phyloP scores from a whole-genome alignment of 2,329 filamentous ascomycete species.

The Chrysoporthe puriensis region DNA sequence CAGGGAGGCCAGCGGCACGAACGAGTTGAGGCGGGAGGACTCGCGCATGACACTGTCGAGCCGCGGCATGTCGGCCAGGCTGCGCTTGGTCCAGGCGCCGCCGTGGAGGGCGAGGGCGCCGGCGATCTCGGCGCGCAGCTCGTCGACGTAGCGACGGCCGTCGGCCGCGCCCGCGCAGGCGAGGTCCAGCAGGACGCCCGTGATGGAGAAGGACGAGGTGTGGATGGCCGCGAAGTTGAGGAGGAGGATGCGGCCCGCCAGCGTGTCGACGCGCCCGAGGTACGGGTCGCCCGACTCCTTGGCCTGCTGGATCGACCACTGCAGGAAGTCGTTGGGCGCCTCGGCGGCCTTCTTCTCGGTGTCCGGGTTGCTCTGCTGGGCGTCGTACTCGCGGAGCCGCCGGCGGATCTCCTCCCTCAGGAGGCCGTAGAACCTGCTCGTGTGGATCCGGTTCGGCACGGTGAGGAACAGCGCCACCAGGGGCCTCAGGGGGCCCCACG shows the following conservation, averaged over 20 bases:
- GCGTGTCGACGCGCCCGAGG: constrained; percentile 9
- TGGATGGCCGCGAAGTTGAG: constrained; percentile 43
- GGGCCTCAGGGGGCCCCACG: constrained; percentile 27
- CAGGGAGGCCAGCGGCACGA: constrained; percentile 42
- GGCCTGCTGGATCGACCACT: constrained; percentile 26
- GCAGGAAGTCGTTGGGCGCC: constrained; percentile 31
- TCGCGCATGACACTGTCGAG: constrained; percentile 49
- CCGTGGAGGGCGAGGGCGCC: constrained; percentile 30
- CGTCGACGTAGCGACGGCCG: constrained; percentile 32
- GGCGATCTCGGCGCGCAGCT: constrained; percentile 42
- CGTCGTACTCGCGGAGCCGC: constrained; percentile 30
- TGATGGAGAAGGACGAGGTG: constrained; percentile 44
- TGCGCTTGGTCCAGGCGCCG: constrained; percentile 41
- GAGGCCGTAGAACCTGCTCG: constrained; percentile 28
- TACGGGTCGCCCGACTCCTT: constrained; percentile 20
- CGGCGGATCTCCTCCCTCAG: constrained; percentile 30
- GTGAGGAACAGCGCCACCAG: constrained; percentile 30
- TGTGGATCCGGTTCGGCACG: constrained; percentile 31
- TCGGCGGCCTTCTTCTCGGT: constrained; percentile 21
- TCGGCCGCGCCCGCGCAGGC: constrained; percentile 33
- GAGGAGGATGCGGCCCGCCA: constrained; percentile 24
- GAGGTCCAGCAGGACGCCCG: constrained; percentile 43
- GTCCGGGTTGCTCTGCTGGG: constrained; percentile 12
- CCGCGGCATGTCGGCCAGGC: constrained; percentile 41
- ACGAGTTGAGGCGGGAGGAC: constrained; percentile 44